Evolutionary conservation across 208 protist species (phyloP).

Genomic region (Endotrypanum monterogeii): DNA sequence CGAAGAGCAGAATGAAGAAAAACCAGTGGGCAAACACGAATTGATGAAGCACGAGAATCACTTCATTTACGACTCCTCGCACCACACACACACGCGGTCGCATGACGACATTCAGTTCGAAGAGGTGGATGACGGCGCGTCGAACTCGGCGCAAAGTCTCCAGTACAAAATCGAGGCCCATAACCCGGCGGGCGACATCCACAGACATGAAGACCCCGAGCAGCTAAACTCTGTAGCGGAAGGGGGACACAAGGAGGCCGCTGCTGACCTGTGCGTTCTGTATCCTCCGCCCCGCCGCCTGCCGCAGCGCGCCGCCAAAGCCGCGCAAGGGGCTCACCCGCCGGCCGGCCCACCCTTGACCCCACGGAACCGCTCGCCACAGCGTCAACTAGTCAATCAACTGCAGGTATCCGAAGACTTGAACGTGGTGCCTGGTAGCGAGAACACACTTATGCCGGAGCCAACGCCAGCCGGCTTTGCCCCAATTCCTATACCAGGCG

Average conservation of each 20-base stretch:
- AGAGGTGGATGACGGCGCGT: neutral
- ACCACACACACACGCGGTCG: neutral
- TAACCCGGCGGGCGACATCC: neutral
- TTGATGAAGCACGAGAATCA: neutral
- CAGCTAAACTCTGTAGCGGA: neutral
- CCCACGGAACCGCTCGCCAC: slow-evolving; percentile 26
- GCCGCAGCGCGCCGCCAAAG: slow-evolving; percentile 19
- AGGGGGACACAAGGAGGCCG: neutral
- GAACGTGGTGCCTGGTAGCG: slow-evolving; percentile 1
- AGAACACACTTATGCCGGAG: neutral
- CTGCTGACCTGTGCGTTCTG: neutral
- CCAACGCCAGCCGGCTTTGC: slow-evolving; percentile 5
- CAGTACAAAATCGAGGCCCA: slow-evolving; percentile 22
- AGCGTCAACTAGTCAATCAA: neutral
- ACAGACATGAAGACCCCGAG: slow-evolving; percentile 2
- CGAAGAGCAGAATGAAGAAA: neutral
- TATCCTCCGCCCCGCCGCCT: slow-evolving; percentile 20
- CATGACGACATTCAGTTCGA: slow-evolving; percentile 31
- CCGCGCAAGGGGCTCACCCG: slow-evolving; percentile 18
- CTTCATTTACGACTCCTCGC: neutral
- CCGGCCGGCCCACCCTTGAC: slow-evolving; percentile 8
- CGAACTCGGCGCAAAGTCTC: slow-evolving; percentile 23
- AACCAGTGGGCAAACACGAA: slow-evolving; percentile 1
- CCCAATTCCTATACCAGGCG: slow-evolving; percentile 19
- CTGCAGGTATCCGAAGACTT: neutral